Evolutionary conservation across 176 grass and related monocot genomes (phyloP), one percentile per base, ranked within the genome.

Genomic region (Neostapfia colusana): DNA sequence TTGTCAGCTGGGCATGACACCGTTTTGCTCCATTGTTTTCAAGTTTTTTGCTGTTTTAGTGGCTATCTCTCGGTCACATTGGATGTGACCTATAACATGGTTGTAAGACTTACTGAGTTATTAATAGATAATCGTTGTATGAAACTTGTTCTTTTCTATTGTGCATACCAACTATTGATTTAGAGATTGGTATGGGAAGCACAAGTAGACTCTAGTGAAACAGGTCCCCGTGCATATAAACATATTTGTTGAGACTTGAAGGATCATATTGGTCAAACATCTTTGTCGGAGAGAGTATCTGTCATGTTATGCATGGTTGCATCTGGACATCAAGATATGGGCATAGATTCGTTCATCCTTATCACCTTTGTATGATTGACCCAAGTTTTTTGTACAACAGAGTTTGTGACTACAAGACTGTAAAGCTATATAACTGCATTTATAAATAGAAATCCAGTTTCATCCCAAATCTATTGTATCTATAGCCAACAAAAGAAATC

Each of bases 271-370:
- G 53, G 34, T 69, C 43, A 38, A 10, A 28, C 11, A 63, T 79
- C 53, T 63, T 7, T 83, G 18, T 79, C 53, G 14, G 21, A 24
- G 38, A 20, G 43, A 55, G 36, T 69, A 69, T 62, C 55, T 74
- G 62, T 36, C 20, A 73, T 75, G 15, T 10, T 65, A 56, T 67
- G 14, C 50, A 69, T 65, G 35, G 0, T 45, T 3, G 26, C 26
- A 48, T 62, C 12, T 58, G 55, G 44, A 57, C 56, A 49, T 38
- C 13, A 57, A 64, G 44, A 21, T 21, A 87, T 78, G 61, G 78
- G 67, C 44, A 48, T 36, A 69, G 20, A 65, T 69, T 73, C 25
- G 13, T 62, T 46, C 81, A 57, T 76, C n/a, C 63, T 21, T 74
- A 15, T 80, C 56, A 65, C 75, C n/a, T 69, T 3, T 24, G 5